Conservation (phyloP, 257 asterid species). For the Anisodus acutangulus region DNA sequence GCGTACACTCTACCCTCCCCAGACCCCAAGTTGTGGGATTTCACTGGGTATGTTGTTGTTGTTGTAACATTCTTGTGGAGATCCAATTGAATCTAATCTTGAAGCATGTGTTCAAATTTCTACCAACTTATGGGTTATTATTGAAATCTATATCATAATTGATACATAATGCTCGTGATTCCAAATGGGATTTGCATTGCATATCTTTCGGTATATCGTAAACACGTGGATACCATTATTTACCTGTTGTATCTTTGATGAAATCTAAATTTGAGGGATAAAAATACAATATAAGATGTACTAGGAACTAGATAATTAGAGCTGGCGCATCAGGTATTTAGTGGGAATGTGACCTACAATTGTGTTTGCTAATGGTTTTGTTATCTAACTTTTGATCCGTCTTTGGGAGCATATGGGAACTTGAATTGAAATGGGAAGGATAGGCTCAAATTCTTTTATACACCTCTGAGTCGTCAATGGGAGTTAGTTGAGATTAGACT, state of each 20-base stretch:
- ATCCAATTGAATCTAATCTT: slow-evolving; percentile 6
- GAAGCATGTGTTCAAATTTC: slow-evolving; percentile 17
- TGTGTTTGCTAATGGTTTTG: not conserved
- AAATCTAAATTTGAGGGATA: not conserved
- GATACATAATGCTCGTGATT: not conserved
- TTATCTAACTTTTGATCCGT: not conserved
- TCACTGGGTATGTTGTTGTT: too few species aligned
- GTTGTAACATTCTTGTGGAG: not conserved
- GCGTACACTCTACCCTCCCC: too few species aligned
- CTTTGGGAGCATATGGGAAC: slow-evolving; percentile 10
- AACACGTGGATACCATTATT: slow-evolving; percentile 8
- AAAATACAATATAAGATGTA: not conserved
- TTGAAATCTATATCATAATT: not conserved
- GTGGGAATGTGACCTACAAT: not conserved
- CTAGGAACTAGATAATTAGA: slow-evolving; percentile 7
- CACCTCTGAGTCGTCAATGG: slow-evolving; percentile 10
- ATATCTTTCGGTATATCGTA: not conserved
- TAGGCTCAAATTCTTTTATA: not conserved
- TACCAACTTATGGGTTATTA: not conserved
- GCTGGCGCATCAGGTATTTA: slow-evolving; percentile 1
- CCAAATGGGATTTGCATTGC: slow-evolving; percentile 19
- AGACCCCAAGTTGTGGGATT: too few species aligned
- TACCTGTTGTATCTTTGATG: not conserved
- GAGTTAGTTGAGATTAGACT: slow-evolving; percentile 25
- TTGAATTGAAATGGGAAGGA: not conserved